phyloP scores from a whole-genome alignment of 2,329 filamentous ascomycete genomes.

The Monilinia laxa region DNA sequence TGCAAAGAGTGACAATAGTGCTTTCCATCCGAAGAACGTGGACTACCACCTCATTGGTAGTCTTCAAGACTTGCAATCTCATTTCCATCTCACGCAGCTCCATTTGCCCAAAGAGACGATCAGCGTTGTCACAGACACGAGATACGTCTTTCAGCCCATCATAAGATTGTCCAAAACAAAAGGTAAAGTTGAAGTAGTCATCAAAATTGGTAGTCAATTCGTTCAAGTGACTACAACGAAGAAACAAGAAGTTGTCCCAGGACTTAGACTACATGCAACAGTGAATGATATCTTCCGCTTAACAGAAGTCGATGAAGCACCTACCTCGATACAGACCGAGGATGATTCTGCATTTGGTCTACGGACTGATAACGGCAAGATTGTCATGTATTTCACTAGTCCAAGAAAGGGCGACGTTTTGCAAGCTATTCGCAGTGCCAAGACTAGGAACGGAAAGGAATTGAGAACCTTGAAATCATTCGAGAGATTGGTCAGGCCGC shows the following conservation, averaged over 20 bases:
- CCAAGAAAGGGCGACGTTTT: slow-evolving; percentile 62
- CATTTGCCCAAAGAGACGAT: slow-evolving; percentile 70
- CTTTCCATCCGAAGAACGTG: slow-evolving; percentile 64
- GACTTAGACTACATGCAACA: slow-evolving; percentile 59
- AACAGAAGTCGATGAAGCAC: slow-evolving; percentile 65
- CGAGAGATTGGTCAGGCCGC: slow-evolving; percentile 65
- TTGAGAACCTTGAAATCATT: slow-evolving; percentile 58
- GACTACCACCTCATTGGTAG: slow-evolving; percentile 66
- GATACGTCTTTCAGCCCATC: slow-evolving; percentile 64
- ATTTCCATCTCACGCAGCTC: slow-evolving; percentile 66
- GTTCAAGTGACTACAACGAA: slow-evolving; percentile 68
- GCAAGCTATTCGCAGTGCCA: slow-evolving; percentile 61
- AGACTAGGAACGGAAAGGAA: slow-evolving; percentile 64
- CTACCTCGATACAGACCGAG: slow-evolving; percentile 62
- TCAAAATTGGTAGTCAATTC: slow-evolving; percentile 68
- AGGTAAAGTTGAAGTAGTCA: slow-evolving; percentile 67
- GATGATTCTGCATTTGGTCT: slow-evolving; percentile 68
- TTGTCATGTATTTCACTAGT: slow-evolving; percentile 71
- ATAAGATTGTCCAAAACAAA: slow-evolving; percentile 66
- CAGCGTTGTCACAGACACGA: slow-evolving; percentile 64
- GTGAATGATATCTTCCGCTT: slow-evolving; percentile 71
- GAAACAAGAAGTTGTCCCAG: slow-evolving; percentile 66
- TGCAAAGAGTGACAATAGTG: slow-evolving; percentile 58
- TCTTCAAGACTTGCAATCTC: slow-evolving; percentile 62
- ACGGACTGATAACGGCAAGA: slow-evolving; percentile 66